Percentiles rank a stretch among this genome's conserved stretches.
Conservation (phyloP, 2,329 filamentous ascomycete species). For the Coniochaeta sp. region DNA sequence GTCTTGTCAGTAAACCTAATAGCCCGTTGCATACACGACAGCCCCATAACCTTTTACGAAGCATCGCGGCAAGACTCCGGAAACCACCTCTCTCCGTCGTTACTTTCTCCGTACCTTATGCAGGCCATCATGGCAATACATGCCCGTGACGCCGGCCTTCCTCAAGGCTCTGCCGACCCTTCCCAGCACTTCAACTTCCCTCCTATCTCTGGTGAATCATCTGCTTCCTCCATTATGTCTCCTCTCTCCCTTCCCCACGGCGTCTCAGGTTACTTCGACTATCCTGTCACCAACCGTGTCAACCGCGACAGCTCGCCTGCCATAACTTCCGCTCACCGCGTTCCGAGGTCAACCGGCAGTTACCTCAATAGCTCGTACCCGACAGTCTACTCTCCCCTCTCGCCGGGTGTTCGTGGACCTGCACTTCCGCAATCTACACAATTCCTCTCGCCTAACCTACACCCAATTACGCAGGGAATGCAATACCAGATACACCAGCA, state of each 20-base stretch:
- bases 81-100: background rate
- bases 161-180: constrained; percentile 27
- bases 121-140: constrained; percentile 27
- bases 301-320: background rate
- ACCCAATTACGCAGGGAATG: constrained; percentile 13
- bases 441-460: constrained; percentile 17
- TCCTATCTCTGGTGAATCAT: constrained; percentile 18
- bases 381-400: constrained; percentile 14
- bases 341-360: background rate
- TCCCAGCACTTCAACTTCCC: constrained; percentile 13
- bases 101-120: constrained; percentile 4
- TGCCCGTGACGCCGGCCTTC: constrained; percentile 33
- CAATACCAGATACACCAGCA: constrained; percentile 17
- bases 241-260: constrained; percentile 29
- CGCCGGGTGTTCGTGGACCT: constrained; percentile 14
- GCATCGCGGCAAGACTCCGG: background rate
- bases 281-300: constrained; percentile 4
- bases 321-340: background rate
- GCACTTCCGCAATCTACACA: constrained; percentile 11
- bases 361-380: background rate
- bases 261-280: constrained; percentile 29
- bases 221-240: constrained; percentile 27
- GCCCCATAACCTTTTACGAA: background rate
- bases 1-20: background rate
- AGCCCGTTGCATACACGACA: background rate